A percentile compares a stretch with the other conserved stretches of the same genome.
phyloP scores from a whole-genome alignment of 2,329 filamentous ascomycete species.

The Aspergillus texensis region DNA sequence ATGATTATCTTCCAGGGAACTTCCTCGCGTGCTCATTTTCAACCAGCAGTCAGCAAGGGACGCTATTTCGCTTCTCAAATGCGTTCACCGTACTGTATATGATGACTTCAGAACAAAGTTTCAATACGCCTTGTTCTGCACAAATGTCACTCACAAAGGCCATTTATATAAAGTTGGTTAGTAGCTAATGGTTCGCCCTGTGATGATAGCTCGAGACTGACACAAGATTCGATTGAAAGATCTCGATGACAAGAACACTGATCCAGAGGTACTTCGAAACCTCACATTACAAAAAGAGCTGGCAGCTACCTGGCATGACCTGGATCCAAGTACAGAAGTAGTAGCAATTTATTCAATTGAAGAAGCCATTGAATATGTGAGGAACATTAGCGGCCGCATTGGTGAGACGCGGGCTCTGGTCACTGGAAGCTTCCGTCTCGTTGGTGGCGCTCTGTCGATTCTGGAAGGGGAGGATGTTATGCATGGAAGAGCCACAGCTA shows the following conservation, averaged over 20 bases:
- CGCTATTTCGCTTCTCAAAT: slow-evolving; percentile 24
- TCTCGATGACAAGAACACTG: neutral
- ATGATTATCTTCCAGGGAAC: slow-evolving; percentile 9
- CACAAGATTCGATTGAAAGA: neutral
- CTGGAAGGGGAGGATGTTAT: slow-evolving; percentile 1
- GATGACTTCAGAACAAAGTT: slow-evolving; percentile 12
- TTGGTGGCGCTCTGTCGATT: slow-evolving; percentile 29
- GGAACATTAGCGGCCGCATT: slow-evolving; percentile 15
- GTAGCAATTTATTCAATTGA: slow-evolving; percentile 34
- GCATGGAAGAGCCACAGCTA: neutral
- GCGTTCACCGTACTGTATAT: slow-evolving; percentile 23
- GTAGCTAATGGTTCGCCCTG: neutral
- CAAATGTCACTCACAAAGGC: neutral
- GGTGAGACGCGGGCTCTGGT: slow-evolving; percentile 28
- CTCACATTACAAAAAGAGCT: neutral
- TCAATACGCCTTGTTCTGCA: neutral
- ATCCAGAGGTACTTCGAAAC: neutral
- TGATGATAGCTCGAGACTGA: neutral
- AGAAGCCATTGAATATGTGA: slow-evolving; percentile 28
- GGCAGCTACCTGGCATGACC: neutral
- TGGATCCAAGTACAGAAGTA: slow-evolving; percentile 8
- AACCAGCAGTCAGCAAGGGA: slow-evolving; percentile 36
- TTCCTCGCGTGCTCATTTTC: slow-evolving; percentile 33
- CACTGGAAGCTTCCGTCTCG: slow-evolving; percentile 30
- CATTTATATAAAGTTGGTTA: neutral